phyloP scores from a whole-genome alignment of 768 basidiomycete genomes.

The Candolleomyces efflorescens region DNA sequence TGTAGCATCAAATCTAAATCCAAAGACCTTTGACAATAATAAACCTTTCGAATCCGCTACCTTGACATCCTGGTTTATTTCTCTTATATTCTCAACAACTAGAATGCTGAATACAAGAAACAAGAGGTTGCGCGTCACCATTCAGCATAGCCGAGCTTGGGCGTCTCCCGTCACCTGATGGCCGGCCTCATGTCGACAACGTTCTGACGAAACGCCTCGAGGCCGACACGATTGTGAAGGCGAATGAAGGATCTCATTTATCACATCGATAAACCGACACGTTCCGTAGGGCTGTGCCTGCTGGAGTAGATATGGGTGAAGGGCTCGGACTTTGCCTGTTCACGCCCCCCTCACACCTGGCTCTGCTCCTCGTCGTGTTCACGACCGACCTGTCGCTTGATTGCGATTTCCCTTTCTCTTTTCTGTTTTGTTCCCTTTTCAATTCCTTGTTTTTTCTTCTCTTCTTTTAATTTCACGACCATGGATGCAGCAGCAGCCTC shows the following conservation, averaged over 20 bases:
- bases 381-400: not conserved
- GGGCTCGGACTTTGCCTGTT: not conserved
- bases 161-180: not conserved
- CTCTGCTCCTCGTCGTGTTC: not conserved
- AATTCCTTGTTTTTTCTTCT: not conserved
- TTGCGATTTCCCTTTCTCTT: not conserved
- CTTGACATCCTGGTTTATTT: not conserved
- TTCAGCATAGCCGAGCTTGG: not conserved
- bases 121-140: too few species aligned
- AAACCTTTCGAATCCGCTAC: not conserved
- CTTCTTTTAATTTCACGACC: not conserved
- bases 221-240: not conserved
- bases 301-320: too few species aligned
- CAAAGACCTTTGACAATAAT: not conserved
- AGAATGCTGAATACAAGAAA: not conserved
- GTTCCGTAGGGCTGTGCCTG: too few species aligned
- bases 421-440: not conserved
- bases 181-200: not conserved
- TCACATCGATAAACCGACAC: too few species aligned
- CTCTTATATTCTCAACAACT: not conserved
- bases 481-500: not conserved
- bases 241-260: too few species aligned
- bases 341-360: not conserved
- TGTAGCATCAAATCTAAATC: slow-evolving; percentile 7
- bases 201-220: slow-evolving; percentile 1